Percentiles rank a stretch among this genome's conserved stretches.
phyloP scores from a whole-genome alignment of 805 yeast species.

The Helenozyma rhizophorensis region DNA sequence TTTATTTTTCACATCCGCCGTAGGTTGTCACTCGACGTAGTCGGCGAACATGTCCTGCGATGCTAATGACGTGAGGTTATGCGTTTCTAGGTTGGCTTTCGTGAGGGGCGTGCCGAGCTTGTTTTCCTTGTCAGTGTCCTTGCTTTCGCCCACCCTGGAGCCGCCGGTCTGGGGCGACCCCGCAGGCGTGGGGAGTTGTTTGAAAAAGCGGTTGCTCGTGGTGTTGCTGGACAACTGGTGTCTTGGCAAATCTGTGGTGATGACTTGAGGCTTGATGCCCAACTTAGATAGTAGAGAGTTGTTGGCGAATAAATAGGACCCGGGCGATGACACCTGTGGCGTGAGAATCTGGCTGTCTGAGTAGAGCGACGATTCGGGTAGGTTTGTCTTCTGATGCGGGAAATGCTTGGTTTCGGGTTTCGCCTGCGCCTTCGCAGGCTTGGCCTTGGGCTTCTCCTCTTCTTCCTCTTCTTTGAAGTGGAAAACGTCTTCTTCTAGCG shows the following conservation, averaged over 20 bases:
- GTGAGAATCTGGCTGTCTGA: slow-evolving; percentile 29
- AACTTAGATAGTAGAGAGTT: slow-evolving; percentile 33
- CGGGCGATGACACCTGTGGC: slow-evolving; percentile 14
- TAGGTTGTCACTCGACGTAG: slow-evolving; percentile 9
- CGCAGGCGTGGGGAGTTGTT: background rate
- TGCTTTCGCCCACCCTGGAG: slow-evolving; percentile 1
- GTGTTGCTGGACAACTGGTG: slow-evolving; percentile 5
- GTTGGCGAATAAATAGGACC: slow-evolving; percentile 32
- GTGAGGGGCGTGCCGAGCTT: slow-evolving; percentile 11
- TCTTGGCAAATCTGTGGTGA: slow-evolving; percentile 25
- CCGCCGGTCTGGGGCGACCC: background rate
- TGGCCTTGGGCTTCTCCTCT: slow-evolving; percentile 1
- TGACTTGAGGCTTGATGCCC: slow-evolving; percentile 40
- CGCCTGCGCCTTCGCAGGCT: background rate
- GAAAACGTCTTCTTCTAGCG: slow-evolving; percentile 44
- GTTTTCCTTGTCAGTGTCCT: slow-evolving; percentile 10
- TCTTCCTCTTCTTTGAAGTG: slow-evolving; percentile 19
- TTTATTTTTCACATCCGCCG: background rate
- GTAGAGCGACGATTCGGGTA: slow-evolving; percentile 32
- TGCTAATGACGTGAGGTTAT: slow-evolving; percentile 10
- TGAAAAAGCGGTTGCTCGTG: background rate
- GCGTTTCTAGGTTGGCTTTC: slow-evolving; percentile 15
- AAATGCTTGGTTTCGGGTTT: slow-evolving; percentile 7
- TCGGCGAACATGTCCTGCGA: slow-evolving; percentile 6
- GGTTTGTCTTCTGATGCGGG: slow-evolving; percentile 20